These are phyloP conservation scores for Penicillium brasilianum DNA, from an alignment of 2,329 filamentous ascomycete genomes.

Conservation along the genomic window DNA sequence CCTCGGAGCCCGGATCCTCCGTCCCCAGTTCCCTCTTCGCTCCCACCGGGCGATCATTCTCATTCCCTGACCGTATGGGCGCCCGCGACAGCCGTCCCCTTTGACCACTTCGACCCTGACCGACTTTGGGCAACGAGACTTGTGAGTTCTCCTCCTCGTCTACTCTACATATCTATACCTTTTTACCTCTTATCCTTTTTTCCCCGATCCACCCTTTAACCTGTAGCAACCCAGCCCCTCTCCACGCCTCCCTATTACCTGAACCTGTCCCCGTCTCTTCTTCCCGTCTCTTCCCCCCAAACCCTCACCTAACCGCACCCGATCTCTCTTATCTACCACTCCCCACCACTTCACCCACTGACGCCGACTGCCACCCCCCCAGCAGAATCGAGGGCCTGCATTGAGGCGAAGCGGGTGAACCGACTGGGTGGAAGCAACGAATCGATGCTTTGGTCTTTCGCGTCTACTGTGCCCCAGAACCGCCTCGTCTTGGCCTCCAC, in stretches of 20 bases:
- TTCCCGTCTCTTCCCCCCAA: constrained; percentile 23
- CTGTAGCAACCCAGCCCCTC: constrained; percentile 39
- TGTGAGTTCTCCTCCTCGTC: constrained; percentile 7
- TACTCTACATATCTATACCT: not conserved
- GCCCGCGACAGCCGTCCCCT: constrained; percentile 24
- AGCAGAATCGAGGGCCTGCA: constrained; percentile 28
- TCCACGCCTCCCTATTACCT: constrained; percentile 40
- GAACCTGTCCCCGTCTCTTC: constrained; percentile 19
- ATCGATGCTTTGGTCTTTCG: constrained; percentile 44
- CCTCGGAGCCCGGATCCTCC: constrained; percentile 35
- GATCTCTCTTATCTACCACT: constrained; percentile 20
- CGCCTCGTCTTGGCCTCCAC: constrained; percentile 44
- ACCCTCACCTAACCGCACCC: constrained; percentile 16
- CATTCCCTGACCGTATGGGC: constrained; percentile 30
- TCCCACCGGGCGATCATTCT: constrained; percentile 32
- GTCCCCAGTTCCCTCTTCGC: constrained; percentile 33
- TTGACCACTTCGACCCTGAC: constrained; percentile 13
- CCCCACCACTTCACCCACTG: constrained; percentile 16
- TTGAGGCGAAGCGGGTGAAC: constrained; percentile 33
- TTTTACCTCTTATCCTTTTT: not conserved
- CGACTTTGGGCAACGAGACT: constrained; percentile 15
- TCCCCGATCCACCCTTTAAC: not conserved
- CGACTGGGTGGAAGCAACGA: constrained; percentile 28
- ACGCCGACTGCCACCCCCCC: constrained; percentile 8
- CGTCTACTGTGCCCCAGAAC: constrained; percentile 38